Evolutionary conservation across 768 basidiomycete species (phyloP), one percentile per base, ranked within the genome.

Genomic region (Russula dissimulans): DNA sequence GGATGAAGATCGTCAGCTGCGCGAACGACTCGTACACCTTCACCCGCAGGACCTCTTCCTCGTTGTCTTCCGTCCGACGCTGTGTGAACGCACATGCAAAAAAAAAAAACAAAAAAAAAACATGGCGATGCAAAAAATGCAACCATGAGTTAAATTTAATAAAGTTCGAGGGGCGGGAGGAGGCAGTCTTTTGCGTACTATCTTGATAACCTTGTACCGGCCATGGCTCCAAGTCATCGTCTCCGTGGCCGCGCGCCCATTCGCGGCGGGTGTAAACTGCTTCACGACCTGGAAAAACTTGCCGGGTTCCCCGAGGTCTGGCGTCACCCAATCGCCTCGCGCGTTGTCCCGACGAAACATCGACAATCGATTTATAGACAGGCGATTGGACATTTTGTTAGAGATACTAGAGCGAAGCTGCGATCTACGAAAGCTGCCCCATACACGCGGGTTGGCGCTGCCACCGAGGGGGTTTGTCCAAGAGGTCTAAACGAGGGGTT

Each of bases 1-100:
- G 61, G 17, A 62, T 39, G 46, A 57, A 62, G 32, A 62, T 4
- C 11, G 61, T 62, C 18, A 62, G 45, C 10, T 17, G 39, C 0
- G 56, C 31, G 51, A 29, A 42, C 5, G 61, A 62, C 29, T 62
- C 61, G 56, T 57, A 49, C 61, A 62, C 57, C 41, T 57, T 57
- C 3, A 57, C 51, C 4, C 56, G 56, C 22, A 62, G 17, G 3
- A 54, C 46, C 6, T 51, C 31, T 15, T 56, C 36, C 29, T n/a
- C 43, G 14, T 18, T 15, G 9, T 57, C 51, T 26, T 26, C 22
- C 5, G 39, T 39, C 22, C 56, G 60, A 22, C 44, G 44, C 55
- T 61, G 29, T 46, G 12, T 4, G 15, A 10, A 36, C 7, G 34
- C 5, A 12, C 22, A 9, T 22, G 8, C 6, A n/a, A 18, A 49